Evolutionary conservation across 306 rosid genomes (phyloP).

Genomic region (Acacia confusa): DNA sequence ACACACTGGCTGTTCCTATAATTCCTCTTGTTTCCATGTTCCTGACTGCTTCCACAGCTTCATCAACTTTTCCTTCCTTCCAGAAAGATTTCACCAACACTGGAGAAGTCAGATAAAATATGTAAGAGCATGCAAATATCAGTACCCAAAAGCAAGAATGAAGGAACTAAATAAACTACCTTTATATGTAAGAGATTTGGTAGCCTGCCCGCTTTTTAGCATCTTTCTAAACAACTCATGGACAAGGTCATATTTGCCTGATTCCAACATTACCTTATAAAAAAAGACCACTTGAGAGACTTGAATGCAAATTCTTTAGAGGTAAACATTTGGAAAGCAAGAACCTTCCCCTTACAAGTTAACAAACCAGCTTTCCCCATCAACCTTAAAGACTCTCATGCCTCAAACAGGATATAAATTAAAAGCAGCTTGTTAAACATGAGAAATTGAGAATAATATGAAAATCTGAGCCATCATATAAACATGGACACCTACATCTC

Average conservation of each 20-base stretch:
- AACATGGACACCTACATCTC: background rate
- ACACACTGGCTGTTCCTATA: constrained; percentile 69
- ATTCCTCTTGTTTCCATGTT: constrained; percentile 87
- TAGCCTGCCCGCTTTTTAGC: constrained; percentile 69
- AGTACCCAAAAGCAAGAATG: constrained; percentile 26
- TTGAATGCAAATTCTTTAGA: constrained; percentile 37
- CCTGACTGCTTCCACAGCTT: constrained; percentile 78
- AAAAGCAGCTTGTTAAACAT: constrained; percentile 7
- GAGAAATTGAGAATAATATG: constrained; percentile 7
- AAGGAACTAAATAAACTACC: constrained; percentile 49
- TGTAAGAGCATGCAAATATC: constrained; percentile 35
- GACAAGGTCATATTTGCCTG: constrained; percentile 80
- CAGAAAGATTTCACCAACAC: constrained; percentile 84
- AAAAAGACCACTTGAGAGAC: constrained; percentile 56
- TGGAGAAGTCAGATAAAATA: constrained; percentile 34
- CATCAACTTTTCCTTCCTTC: constrained; percentile 75
- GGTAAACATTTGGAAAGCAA: constrained; percentile 32
- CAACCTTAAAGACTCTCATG: constrained; percentile 8
- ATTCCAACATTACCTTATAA: constrained; percentile 84
- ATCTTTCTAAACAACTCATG: constrained; percentile 71
- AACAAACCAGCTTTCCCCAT: constrained; percentile 25
- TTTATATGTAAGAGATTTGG: constrained; percentile 79
- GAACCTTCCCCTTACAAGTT: constrained; percentile 18
- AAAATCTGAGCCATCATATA: constrained; percentile 22
- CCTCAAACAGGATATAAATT: constrained; percentile 27